Conservation (phyloP, 345 rosid species). For the Alliaria petiolata region DNA sequence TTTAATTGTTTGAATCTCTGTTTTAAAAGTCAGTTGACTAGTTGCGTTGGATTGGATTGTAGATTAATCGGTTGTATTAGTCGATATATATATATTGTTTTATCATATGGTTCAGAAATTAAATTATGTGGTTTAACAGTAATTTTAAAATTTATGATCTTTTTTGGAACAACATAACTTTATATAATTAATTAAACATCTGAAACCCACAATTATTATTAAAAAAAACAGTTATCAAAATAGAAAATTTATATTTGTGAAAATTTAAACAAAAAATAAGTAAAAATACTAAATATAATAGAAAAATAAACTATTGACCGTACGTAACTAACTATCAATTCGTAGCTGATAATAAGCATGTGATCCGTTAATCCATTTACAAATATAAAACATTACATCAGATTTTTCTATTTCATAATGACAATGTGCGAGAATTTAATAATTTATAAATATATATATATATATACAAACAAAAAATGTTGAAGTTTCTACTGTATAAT, state of each 20-base stretch:
- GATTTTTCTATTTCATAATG: too few species aligned
- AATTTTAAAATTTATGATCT: not conserved
- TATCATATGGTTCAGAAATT: not conserved
- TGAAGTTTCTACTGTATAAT: not conserved
- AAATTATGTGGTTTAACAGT: not conserved
- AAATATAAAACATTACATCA: not conserved
- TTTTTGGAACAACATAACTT: too few species aligned
- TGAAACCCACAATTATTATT: too few species aligned
- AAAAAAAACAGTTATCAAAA: too few species aligned
- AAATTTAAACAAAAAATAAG: not conserved
- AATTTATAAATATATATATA: not conserved
- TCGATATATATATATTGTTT: not conserved
- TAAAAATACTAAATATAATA: not conserved
- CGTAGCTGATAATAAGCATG: not conserved
- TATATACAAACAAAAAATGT: not conserved
- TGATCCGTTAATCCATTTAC: not conserved
- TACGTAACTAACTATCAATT: too few species aligned
- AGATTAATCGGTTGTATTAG: not conserved
- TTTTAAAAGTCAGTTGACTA: not conserved
- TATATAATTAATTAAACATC: too few species aligned
- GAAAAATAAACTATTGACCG: not conserved
- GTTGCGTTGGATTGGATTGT: not conserved
- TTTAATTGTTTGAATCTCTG: not conserved
- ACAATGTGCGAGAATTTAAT: too few species aligned
- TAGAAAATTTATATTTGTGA: too few species aligned